These are phyloP conservation scores for Posidonia oceanica DNA, from an alignment of 116 monocot species.

Conservation along the genomic window DNA sequence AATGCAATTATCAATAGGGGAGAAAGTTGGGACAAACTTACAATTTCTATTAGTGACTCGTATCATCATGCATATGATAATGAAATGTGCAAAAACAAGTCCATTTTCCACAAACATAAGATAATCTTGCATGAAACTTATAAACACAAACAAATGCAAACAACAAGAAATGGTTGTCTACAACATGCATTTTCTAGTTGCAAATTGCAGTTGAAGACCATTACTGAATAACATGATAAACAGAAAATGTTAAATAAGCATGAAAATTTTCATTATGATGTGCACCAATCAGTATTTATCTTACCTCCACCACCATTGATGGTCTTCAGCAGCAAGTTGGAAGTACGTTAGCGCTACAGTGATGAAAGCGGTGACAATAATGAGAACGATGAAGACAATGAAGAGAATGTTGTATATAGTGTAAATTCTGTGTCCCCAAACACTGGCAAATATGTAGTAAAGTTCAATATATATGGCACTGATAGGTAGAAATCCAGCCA, in stretches of 20 bases:
- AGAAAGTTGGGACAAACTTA: no score
- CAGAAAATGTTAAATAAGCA: background rate
- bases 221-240: background rate
- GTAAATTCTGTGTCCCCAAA: slow-evolving; percentile 65
- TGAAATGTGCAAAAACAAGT: no score
- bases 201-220: background rate
- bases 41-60: no score
- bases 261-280: background rate
- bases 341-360: slow-evolving; percentile 57
- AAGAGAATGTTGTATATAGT: slow-evolving; percentile 67
- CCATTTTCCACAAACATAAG: no score
- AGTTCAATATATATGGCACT: slow-evolving; percentile 74
- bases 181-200: background rate
- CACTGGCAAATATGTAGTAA: slow-evolving; percentile 65
- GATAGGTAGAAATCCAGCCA: slow-evolving; percentile 80
- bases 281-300: slow-evolving; percentile 4
- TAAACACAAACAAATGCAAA: background rate
- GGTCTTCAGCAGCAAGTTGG: slow-evolving; percentile 59
- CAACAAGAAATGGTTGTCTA: background rate
- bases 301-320: slow-evolving; percentile 87
- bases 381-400: slow-evolving; percentile 56
- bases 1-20: no score
- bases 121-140: no score
- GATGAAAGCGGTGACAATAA: slow-evolving; percentile 63
- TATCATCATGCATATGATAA: no score